Base-by-base conservation (phyloP, 768 basidiomycete species). In the Suillus placidus region DNA sequence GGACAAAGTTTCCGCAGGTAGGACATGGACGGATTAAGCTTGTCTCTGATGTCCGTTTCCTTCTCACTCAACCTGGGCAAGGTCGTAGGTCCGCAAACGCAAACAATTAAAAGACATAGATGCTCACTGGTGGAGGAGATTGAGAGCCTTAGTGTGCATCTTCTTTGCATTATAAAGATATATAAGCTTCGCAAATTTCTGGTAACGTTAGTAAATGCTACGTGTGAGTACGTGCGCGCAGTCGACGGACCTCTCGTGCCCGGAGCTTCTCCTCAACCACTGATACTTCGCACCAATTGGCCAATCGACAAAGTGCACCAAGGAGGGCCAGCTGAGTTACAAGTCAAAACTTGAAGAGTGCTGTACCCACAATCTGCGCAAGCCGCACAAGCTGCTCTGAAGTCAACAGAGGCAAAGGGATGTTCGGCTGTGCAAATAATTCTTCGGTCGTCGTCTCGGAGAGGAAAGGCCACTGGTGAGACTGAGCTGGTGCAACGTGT, bases 231-330 rank as follows among this genome's bases (percentile, higher is more conserved):
- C 55, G 52, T 60, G 26, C 12, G 16, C 61, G 26, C 13, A 26
- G 16, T 57, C 12, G 45, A 71, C 84, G 37, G 63, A 94, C 96
- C 87, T 91, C 89, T 42, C 91, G 85, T 35, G 85, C 86, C 64
- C 87, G 84, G 61, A 99, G 78, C 66, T 94, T 86, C 73, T 92
- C 94, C 74, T 99, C 95, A 1, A 96, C 93, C 71, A 95, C 93
- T 6, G 88, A 88, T 1, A 99, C 95, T 73, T 98, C 97, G 76
- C 97, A 99, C 95, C 95, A 99, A 76, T 97, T 99, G 3, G 93
- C 87, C 32, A 97, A 81, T 51, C 97, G 85, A 77, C 97, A 99
- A 60, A 98, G 77, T 35, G 93, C 88, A 0, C 93, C 94, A 10
- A 99, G 80, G 64, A 99, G 79, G 14, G 84, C 85, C 0, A 96